Percentiles rank a stretch among this genome's conserved stretches.
Evolutionary conservation across 2,329 filamentous ascomycete species (phyloP).

Genomic region (Penicillium palitans): DNA sequence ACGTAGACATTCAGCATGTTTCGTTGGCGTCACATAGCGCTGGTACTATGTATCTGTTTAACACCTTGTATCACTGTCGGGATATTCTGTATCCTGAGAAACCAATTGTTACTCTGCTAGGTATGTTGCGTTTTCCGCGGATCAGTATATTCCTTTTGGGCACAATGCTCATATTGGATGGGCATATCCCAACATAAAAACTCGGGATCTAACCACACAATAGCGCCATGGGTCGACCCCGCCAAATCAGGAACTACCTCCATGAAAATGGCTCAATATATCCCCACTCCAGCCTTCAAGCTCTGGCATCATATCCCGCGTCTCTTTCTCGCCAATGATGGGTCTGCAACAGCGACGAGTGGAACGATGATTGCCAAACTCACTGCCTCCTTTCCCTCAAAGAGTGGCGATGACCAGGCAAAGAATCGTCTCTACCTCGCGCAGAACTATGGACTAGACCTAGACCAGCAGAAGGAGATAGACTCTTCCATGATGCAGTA

Average conservation of each 20-base stretch:
- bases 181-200: background rate
- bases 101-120: background rate
- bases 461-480: slow-evolving; percentile 21
- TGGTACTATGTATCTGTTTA: slow-evolving; percentile 47
- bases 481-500: slow-evolving; percentile 10
- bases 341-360: slow-evolving; percentile 24
- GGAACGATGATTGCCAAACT: slow-evolving; percentile 12
- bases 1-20: slow-evolving; percentile 41
- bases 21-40: slow-evolving; percentile 43
- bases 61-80: slow-evolving; percentile 39
- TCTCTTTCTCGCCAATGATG: slow-evolving; percentile 26
- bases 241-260: slow-evolving; percentile 35
- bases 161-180: background rate
- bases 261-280: slow-evolving; percentile 29
- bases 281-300: slow-evolving; percentile 27
- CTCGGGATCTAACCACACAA: slow-evolving; percentile 21
- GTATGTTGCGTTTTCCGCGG: background rate
- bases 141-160: background rate
- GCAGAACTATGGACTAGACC: slow-evolving; percentile 19
- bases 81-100: slow-evolving; percentile 29
- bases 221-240: slow-evolving; percentile 48
- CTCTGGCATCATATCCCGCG: slow-evolving; percentile 32
- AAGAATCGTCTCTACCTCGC: slow-evolving; percentile 21
- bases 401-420: slow-evolving; percentile 6
- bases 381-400: slow-evolving; percentile 11